Evolutionary conservation across 2,329 filamentous ascomycete genomes (phyloP), one percentile per base, ranked within the genome.

Genomic region (Curvularia hawaiiensis): DNA sequence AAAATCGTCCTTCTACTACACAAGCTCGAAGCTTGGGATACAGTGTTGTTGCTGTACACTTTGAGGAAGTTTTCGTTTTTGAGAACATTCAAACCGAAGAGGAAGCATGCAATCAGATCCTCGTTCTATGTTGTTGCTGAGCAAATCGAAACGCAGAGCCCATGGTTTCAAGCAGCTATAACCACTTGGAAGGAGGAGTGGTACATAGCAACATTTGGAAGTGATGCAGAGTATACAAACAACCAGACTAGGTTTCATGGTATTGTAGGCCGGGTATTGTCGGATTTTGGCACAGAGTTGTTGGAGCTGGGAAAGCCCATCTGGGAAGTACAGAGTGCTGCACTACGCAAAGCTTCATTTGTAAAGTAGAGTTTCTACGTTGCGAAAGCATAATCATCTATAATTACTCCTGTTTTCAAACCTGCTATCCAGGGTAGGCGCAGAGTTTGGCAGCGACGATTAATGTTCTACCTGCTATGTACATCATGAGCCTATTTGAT

Each of bases 71-170:
- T 85, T 53, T 71, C 80, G 0, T 44, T 65, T 0, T 63, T 85
- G 0, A 41, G 56, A 22, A 60, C 84, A 0, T 80, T 77, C 66
- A 86, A 86, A 63, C 81, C 80, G 0, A 60, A 8, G 1, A 65
- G 8, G 1, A 62, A 56, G 3, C 81, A 85, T 56, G 66, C 62
- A 1, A 80, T 69, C 20, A 70, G 78, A 4, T 82, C 79, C 0
- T 84, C 82, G 0, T 86, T 85, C 60, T 86, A 86, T 63, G 71
- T 85, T 64, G 58, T 86, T 10, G 83, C 82, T 2, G 77, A 67
- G 1, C 62, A 78, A 3, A 70, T 86, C 0, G 69, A 76, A 41
- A 5, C 40, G 68, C 3, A 57, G 60, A 18, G 43, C 62, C 0
- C 68, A 73, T 30, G 81, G 80, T 0, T 2, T 65, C 0, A 31